phyloP scores from a whole-genome alignment of 202 grass and related monocot species.

The Hordeum pubiflorum region DNA sequence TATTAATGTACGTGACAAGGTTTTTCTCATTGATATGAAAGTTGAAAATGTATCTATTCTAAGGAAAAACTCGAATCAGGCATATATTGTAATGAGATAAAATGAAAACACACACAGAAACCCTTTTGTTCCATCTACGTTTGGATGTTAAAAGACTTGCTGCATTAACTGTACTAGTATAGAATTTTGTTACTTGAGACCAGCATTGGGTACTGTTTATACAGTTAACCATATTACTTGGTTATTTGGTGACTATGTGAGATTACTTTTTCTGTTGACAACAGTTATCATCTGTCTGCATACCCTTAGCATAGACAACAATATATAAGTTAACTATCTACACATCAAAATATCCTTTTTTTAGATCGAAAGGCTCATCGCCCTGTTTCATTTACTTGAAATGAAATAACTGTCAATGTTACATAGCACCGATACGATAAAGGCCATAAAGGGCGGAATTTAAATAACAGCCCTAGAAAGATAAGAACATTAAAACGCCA shows the following conservation, averaged over 20 bases:
- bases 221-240: neutral
- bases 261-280: neutral
- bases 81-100: neutral
- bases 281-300: neutral
- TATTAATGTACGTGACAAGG: neutral
- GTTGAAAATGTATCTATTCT: neutral
- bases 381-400: too few species aligned
- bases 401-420: too few species aligned
- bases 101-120: neutral
- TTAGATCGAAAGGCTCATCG: too few species aligned
- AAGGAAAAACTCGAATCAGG: neutral
- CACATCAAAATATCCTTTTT: neutral
- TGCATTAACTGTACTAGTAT: neutral
- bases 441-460: too few species aligned
- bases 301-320: neutral
- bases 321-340: neutral
- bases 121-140: neutral
- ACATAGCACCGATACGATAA: too few species aligned
- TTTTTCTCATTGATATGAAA: neutral
- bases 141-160: neutral
- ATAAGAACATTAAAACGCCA: too few species aligned
- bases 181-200: too few species aligned
- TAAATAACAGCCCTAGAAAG: too few species aligned
- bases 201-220: neutral
- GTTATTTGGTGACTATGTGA: neutral